Conservation (phyloP, 768 basidiomycete genomes). For the Lactifluus volemus region DNA sequence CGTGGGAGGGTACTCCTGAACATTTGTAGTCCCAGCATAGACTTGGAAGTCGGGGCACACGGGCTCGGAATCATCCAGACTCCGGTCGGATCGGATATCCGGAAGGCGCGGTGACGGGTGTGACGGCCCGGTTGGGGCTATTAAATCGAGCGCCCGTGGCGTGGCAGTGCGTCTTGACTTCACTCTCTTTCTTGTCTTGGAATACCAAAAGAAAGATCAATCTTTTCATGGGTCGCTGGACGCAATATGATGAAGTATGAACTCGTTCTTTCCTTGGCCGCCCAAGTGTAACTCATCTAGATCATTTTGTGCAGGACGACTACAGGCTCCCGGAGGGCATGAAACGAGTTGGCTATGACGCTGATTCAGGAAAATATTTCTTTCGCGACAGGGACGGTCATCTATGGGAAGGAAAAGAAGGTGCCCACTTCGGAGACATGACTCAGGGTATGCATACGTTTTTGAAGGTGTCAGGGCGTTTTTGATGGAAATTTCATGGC, state of each 20-base stretch:
- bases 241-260: slow-evolving; percentile 31
- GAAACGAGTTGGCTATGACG: slow-evolving; percentile 67
- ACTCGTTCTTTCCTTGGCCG: not conserved
- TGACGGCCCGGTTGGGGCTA: no score
- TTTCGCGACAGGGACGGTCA: slow-evolving; percentile 50
- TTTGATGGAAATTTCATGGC: not conserved
- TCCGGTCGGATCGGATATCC: no score
- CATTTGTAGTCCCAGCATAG: no score
- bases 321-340: slow-evolving; percentile 45
- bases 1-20: no score
- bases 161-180: no score
- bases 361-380: slow-evolving; percentile 57
- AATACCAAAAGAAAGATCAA: not conserved
- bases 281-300: not conserved
- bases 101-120: no score
- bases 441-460: slow-evolving; percentile 28
- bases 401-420: slow-evolving; percentile 49
- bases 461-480: not conserved
- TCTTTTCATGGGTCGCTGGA: slow-evolving; percentile 30
- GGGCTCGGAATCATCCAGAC: no score
- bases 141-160: no score
- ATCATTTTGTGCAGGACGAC: slow-evolving; percentile 31
- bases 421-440: slow-evolving; percentile 51
- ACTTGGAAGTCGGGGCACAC: no score
- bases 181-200: not conserved